phyloP scores from a whole-genome alignment of 2,329 filamentous ascomycete genomes.

The Teratosphaeria destructans region DNA sequence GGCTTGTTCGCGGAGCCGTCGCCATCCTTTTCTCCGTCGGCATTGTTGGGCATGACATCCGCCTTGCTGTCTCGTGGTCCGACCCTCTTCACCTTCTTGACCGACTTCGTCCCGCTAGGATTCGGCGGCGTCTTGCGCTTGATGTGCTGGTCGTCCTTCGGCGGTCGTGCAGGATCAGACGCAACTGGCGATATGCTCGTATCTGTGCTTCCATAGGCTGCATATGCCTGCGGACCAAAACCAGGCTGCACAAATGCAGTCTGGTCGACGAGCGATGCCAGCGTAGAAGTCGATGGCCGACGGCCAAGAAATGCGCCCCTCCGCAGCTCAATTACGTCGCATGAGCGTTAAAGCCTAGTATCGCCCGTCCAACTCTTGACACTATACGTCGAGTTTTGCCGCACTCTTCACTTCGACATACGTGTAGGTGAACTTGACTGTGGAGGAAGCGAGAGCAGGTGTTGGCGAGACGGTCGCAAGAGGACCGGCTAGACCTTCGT shows the following conservation, averaged over 20 bases:
- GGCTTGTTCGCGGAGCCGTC: constrained; percentile 46
- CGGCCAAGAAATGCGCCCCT: background rate
- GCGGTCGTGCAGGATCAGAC: constrained; percentile 3
- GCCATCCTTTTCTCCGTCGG: constrained; percentile 22
- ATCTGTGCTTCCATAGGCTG: constrained; percentile 7
- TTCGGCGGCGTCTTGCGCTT: constrained; percentile 20
- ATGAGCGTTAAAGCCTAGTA: background rate
- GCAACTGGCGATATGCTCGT: constrained; percentile 5
- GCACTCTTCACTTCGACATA: background rate
- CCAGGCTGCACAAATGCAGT: constrained; percentile 73
- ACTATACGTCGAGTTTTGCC: background rate
- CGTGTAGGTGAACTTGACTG: background rate
- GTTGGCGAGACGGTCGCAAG: background rate
- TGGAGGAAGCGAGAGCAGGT: background rate
- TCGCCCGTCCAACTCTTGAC: background rate
- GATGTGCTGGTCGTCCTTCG: background rate
- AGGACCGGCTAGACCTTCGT: background rate
- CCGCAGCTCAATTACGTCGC: background rate
- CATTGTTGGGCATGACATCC: constrained; percentile 18
- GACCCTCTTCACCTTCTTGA: constrained; percentile 23
- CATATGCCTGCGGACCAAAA: constrained; percentile 55
- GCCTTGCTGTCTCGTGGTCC: constrained; percentile 17
- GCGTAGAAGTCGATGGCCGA: constrained; percentile 8
- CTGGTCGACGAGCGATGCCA: constrained; percentile 37
- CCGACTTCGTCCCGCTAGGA: constrained; percentile 14